phyloP scores from a whole-genome alignment of 1,284 basidiomycete genomes.

The Rhodotorula sp. region DNA sequence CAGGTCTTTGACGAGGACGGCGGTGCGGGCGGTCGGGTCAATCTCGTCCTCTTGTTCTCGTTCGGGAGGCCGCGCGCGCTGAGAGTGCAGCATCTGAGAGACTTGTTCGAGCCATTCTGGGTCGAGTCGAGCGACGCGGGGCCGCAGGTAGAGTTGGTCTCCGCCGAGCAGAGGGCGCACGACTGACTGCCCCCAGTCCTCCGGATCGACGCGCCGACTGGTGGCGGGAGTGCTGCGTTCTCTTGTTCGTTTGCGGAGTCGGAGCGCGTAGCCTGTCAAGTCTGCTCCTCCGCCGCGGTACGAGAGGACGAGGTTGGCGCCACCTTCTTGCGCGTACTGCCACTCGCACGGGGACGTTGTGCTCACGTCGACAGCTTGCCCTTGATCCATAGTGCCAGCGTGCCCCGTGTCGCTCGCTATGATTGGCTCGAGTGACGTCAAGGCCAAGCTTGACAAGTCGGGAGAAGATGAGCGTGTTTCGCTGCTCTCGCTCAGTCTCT shows the following conservation, averaged over 20 bases:
- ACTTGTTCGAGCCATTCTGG: constrained; percentile 64
- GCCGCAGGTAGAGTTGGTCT: constrained; percentile 46
- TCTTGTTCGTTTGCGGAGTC: constrained; percentile 62
- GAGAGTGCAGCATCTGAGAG: constrained; percentile 52
- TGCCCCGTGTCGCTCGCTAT: no score
- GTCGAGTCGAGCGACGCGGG: constrained; percentile 57
- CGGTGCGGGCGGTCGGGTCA: constrained; percentile 59
- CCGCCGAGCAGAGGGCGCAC: constrained; percentile 23
- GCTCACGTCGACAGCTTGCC: background rate
- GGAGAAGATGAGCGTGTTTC: no score
- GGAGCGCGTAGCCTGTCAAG: constrained; percentile 64
- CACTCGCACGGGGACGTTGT: constrained; percentile 52
- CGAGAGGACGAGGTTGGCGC: constrained; percentile 81
- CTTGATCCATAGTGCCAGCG: background rate
- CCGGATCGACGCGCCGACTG: constrained; percentile 23
- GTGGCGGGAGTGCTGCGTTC: background rate
- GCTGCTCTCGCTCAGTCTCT: background rate
- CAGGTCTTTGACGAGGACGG: constrained; percentile 62
- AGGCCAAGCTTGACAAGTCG: no score
- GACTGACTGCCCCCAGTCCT: constrained; percentile 12
- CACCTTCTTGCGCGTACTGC: constrained; percentile 82
- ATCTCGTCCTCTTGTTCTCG: constrained; percentile 61
- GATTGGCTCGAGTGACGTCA: no score
- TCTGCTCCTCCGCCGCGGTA: constrained; percentile 65
- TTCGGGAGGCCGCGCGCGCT: constrained; percentile 56